Percentiles rank a stretch among this genome's conserved stretches.
Evolutionary conservation across 23 red algal genomes (phyloP).

Genomic region (Pyropia yezoensis): DNA sequence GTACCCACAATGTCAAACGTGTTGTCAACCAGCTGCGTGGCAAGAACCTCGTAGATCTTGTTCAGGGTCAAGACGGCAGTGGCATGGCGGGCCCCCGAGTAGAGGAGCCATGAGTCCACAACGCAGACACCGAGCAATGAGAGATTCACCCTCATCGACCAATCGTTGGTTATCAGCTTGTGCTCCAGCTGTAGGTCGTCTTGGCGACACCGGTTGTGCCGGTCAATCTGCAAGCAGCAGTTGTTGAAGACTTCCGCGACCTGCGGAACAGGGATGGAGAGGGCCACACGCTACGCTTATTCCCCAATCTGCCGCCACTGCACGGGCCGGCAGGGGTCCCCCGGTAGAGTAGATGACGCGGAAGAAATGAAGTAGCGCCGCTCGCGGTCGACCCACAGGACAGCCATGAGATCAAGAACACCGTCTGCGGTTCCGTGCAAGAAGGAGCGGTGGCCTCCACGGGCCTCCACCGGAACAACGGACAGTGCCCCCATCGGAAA

Average conservation of each 20-base stretch:
- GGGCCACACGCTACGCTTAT: background rate
- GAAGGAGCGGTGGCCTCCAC: too few relatives aligned
- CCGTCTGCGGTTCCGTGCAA: too few relatives aligned
- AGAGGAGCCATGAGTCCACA: conserved; percentile 15
- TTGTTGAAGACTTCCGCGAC: background rate
- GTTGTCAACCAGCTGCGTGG: conserved; percentile 14
- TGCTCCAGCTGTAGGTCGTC: background rate
- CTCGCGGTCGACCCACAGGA: conserved; percentile 15
- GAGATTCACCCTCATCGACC: conserved; percentile 3
- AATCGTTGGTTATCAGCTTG: conserved; percentile 13
- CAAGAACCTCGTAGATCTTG: conserved; percentile 11
- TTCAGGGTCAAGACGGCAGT: too few relatives aligned
- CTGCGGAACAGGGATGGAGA: background rate
- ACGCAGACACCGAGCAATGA: conserved; percentile 13
- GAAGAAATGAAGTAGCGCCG: conserved; percentile 3
- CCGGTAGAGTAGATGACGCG: background rate
- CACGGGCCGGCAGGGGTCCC: background rate
- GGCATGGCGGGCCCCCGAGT: too few relatives aligned
- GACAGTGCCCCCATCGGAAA: conserved; percentile 1
- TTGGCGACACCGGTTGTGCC: conserved; percentile 12
- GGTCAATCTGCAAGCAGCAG: conserved; percentile 3
- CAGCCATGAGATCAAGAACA: too few relatives aligned
- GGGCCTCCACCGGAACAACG: background rate
- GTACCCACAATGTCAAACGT: conserved; percentile 15
- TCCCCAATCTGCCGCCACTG: background rate